These are phyloP conservation scores for Pestalotiopsis sp. DNA, from an alignment of 2,329 filamentous ascomycete genomes.

Conservation along the genomic window DNA sequence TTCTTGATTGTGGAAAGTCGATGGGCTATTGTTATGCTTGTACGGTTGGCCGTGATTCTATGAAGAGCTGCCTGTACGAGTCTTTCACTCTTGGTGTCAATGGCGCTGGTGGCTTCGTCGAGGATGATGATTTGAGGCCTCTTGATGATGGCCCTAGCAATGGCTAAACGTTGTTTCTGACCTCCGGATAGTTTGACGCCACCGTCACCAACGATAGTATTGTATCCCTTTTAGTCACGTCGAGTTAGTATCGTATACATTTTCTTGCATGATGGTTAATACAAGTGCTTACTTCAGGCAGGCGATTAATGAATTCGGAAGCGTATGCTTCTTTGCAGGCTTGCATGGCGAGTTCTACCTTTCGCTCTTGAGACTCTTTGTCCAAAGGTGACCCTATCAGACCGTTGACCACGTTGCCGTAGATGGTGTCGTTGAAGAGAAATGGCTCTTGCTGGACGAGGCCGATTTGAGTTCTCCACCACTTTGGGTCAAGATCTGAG, in stretches of 20 bases:
- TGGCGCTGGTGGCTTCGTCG: constrained; percentile 76
- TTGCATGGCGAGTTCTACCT: constrained; percentile 57
- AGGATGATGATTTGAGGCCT: constrained; percentile 73
- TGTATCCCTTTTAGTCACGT: constrained; percentile 59
- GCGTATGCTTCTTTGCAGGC: constrained; percentile 68
- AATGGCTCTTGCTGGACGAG: constrained; percentile 68
- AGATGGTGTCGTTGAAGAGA: constrained; percentile 65
- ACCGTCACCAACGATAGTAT: constrained; percentile 65
- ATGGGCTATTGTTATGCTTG: constrained; percentile 76
- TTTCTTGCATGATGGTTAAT: not conserved
- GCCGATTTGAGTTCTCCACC: constrained; percentile 59
- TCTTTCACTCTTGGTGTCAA: constrained; percentile 55
- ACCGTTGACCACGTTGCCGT: constrained; percentile 61
- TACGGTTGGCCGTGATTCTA: constrained; percentile 62
- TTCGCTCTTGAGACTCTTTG: constrained; percentile 48
- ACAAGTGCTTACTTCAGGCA: constrained; percentile 50
- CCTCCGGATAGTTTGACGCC: constrained; percentile 67
- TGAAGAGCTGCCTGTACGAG: constrained; percentile 68
- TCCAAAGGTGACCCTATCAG: constrained; percentile 53
- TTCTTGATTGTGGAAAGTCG: constrained; percentile 75
- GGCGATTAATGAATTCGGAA: constrained; percentile 63
- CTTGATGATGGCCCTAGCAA: constrained; percentile 67
- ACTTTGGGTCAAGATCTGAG: constrained; percentile 36
- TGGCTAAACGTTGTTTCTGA: constrained; percentile 68
- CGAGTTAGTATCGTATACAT: constrained; percentile 43